phyloP scores from a whole-genome alignment of 768 basidiomycete species.

The Cyclocybe aegerita region DNA sequence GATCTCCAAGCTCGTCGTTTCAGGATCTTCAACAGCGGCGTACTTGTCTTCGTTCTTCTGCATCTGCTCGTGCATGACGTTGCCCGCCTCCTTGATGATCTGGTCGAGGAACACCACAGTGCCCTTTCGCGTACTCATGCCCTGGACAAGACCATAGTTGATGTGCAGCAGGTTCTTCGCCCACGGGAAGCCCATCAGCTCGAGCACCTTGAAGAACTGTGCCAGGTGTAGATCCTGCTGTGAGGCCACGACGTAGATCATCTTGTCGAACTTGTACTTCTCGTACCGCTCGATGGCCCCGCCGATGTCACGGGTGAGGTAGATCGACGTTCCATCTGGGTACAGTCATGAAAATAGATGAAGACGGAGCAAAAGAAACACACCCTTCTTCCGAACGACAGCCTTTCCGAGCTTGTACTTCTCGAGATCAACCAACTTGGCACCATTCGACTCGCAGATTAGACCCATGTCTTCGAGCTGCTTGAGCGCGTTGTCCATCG shows the following conservation, averaged over 20 bases:
- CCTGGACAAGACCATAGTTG: constrained; percentile 89
- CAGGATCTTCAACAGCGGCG: constrained; percentile 83
- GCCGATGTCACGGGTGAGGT: constrained; percentile 93
- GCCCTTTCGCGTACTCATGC: constrained; percentile 93
- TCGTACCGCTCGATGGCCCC: constrained; percentile 92
- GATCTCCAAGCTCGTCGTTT: constrained; percentile 73
- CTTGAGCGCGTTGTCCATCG: constrained; percentile 71
- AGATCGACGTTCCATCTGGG: constrained; percentile 89
- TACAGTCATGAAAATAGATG: background rate
- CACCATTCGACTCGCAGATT: constrained; percentile 76
- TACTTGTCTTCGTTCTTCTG: constrained; percentile 92
- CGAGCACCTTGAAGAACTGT: constrained; percentile 93
- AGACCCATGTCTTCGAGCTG: constrained; percentile 70
- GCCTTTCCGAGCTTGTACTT: constrained; percentile 92
- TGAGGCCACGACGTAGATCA: constrained; percentile 91
- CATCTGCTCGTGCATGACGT: constrained; percentile 98
- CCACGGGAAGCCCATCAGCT: constrained; percentile 89
- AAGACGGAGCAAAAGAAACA: constrained; percentile 12
- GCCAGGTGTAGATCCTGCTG: constrained; percentile 85
- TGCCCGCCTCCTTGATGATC: constrained; percentile 84
- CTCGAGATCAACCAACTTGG: constrained; percentile 83
- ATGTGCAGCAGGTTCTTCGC: constrained; percentile 81
- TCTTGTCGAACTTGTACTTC: constrained; percentile 82
- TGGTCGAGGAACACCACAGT: constrained; percentile 95
- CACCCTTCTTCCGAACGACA: constrained; percentile 84